Evolutionary conservation across 1,284 basidiomycete genomes (phyloP), one percentile per base, ranked within the genome.

Genomic region (Ustilago xerochloae): DNA sequence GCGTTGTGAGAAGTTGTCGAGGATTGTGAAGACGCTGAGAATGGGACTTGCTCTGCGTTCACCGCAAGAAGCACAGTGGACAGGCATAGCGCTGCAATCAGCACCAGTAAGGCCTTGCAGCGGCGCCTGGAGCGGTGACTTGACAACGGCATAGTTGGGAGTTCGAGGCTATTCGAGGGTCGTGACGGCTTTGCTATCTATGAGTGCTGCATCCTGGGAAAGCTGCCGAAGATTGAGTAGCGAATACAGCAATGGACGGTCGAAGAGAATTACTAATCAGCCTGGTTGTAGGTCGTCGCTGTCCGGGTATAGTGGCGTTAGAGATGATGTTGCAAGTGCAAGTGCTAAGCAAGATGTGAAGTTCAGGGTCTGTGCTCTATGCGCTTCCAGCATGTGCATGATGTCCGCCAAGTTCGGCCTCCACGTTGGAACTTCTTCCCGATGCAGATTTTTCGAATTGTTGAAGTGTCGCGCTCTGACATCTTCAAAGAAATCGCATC

Each of bases 81-180:
- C 8, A 69, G 26, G 36, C 66, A 63, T 32, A 43, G 38, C 2
- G 61, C 51, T 12, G 63, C 43, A 48, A 69, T 47, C 50, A 63
- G 35, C 13, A 30, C 29, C 56, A 69, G 48, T 43, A 69, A 41
- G 18, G 61, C 49, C 30, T 48, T 55, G 52, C 53, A 52, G 46
- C 48, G 60, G 12, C 22, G 41, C 22, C n/a, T 35, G 12, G 47
- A 32, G 22, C 51, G 66, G 22, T 48, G 50, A 35, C 32, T 26
- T 28, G 66, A 56, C n/a, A 29, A 18, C 45, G 52, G 10, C 66
- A 69, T 69, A 33, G 12, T 48, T 26, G 3, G n/a, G n/a, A n/a
- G n/a, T n/a, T n/a, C n/a, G n/a, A n/a, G n/a, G n/a, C n/a, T n/a
- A n/a, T n/a, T n/a, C n/a, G n/a, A n/a, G n/a, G n/a, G n/a, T n/a